Percentiles rank a stretch among this genome's conserved stretches.
Evolutionary conservation across 208 protist species (phyloP).

Genomic region (Strigomonas culicis): DNA sequence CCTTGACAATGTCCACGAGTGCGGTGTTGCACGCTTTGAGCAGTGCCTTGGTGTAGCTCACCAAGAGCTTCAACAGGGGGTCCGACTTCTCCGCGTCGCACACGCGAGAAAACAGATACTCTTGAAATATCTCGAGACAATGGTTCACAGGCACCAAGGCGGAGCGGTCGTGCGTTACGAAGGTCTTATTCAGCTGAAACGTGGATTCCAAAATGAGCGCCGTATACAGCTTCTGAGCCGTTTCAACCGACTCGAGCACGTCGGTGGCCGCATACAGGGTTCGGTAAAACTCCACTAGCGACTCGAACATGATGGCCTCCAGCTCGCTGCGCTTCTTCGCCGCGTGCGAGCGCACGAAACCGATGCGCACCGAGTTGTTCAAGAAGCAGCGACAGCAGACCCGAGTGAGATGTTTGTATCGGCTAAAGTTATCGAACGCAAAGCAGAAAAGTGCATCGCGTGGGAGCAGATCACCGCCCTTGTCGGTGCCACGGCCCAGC

Average conservation of each 20-base stretch:
- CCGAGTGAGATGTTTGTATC: slow-evolving; percentile 26
- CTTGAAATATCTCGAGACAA: slow-evolving; percentile 79
- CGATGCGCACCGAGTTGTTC: slow-evolving; percentile 36
- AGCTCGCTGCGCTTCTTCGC: slow-evolving; percentile 29
- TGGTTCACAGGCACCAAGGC: slow-evolving; percentile 47
- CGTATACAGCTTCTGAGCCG: slow-evolving; percentile 53
- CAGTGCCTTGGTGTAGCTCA: slow-evolving; percentile 66
- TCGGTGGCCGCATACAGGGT: slow-evolving; percentile 49
- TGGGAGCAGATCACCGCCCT: not conserved
- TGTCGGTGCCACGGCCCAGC: not conserved
- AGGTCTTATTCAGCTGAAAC: slow-evolving; percentile 57
- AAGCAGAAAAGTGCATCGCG: not conserved
- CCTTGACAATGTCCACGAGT: slow-evolving; percentile 41
- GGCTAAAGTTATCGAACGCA: not conserved
- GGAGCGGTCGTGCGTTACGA: slow-evolving; percentile 26
- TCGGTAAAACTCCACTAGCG: slow-evolving; percentile 56
- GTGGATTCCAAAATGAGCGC: slow-evolving; percentile 69
- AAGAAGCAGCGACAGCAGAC: slow-evolving; percentile 73
- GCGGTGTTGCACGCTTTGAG: slow-evolving; percentile 63
- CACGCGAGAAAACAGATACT: slow-evolving; percentile 44
- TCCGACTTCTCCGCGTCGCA: not conserved
- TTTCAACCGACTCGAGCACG: slow-evolving; percentile 22
- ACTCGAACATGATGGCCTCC: slow-evolving; percentile 54
- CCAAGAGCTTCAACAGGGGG: slow-evolving; percentile 21
- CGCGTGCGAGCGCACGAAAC: slow-evolving; percentile 49